These are phyloP conservation scores for Citrus reticulata DNA, from an alignment of 345 rosid genomes.

Conservation along the genomic window DNA sequence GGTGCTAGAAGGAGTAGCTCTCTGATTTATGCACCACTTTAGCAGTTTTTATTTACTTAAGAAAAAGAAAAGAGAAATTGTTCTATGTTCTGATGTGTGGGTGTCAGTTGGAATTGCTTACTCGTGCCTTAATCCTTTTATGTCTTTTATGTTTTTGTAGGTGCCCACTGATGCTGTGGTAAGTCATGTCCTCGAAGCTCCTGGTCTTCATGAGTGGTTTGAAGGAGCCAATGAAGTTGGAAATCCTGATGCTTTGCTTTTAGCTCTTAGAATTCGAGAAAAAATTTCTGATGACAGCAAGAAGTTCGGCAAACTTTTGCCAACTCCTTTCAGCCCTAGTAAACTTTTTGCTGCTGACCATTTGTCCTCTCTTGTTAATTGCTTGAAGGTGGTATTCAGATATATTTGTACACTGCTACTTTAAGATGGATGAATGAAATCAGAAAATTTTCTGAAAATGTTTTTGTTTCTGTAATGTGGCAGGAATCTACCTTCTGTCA, in stretches of 20 bases:
- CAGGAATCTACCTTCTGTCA: conserved; percentile 98
- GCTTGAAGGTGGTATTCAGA: conserved; percentile 67
- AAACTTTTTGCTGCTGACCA: conserved; percentile 68
- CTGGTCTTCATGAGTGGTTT: conserved; percentile 72
- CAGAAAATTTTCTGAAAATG: not conserved
- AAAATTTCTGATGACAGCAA: conserved; percentile 44
- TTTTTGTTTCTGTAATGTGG: conserved; percentile 21
- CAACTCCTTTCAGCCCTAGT: conserved; percentile 69
- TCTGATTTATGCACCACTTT: not conserved
- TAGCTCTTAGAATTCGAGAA: conserved; percentile 67
- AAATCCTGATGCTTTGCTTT: conserved; percentile 91
- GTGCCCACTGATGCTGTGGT: conserved; percentile 59
- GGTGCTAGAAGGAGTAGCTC: not conserved
- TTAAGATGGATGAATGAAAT: not conserved
- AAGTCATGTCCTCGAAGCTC: conserved; percentile 69
- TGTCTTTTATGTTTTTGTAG: conserved; percentile 31
- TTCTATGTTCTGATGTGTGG: not conserved
- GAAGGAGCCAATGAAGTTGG: conserved; percentile 64
- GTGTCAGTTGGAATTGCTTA: not conserved
- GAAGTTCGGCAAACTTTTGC: conserved; percentile 61
- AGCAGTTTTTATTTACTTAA: not conserved
- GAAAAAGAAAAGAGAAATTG: not conserved
- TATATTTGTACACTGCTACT: not conserved
- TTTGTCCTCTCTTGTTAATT: conserved; percentile 56
- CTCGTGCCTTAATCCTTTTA: not conserved